Evolutionary conservation across 179 eudicot species (phyloP), one percentile per base, ranked within the genome.

Genomic region (Gypsophila paniculata): DNA sequence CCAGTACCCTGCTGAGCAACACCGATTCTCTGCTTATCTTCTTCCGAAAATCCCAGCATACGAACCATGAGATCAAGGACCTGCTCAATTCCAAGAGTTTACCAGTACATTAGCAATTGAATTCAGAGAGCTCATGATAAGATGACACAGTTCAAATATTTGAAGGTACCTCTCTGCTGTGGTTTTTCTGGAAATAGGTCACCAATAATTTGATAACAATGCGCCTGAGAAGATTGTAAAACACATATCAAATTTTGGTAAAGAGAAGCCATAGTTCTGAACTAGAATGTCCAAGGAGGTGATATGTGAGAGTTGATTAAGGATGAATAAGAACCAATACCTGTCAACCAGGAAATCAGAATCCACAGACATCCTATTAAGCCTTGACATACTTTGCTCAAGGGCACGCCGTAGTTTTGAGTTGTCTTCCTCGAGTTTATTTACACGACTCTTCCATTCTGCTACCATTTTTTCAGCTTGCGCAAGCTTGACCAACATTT

Each of bases 61-160:
- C 97, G 91, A 77, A 88, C 94, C 96, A 94, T 94, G 75, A 94
- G 92, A 81, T 94, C 99, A 65, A 94, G 90, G 53, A 94, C 99
- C 99, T 94, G 85, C 70, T 42, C 78, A 71, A 14, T 76, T 69
- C 32, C 49, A 29, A 60, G 54, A 19, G 63, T 62, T 39, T 59
- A 73, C 42, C 53, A 72, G 39, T 42, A 42, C 62, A 73, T 58
- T 46, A 77, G 69, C 61, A 57, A 68, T 51, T 21, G 67, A 62
- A 69, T 10, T 25, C 61, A 53, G 44, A 23, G 17, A 1, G 4
- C 34, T 25, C 26, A 26, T 12, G 1, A 59, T 5, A 46, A 13
- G 68, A 8, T 53, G 22, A 17, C 22, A 71, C 15, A 65, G 32
- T 61, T 12, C 25, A 13, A 54, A 60, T 42, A 2, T 46, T 46